phyloP scores from a whole-genome alignment of 306 rosid species.

The Vigna hirtella region DNA sequence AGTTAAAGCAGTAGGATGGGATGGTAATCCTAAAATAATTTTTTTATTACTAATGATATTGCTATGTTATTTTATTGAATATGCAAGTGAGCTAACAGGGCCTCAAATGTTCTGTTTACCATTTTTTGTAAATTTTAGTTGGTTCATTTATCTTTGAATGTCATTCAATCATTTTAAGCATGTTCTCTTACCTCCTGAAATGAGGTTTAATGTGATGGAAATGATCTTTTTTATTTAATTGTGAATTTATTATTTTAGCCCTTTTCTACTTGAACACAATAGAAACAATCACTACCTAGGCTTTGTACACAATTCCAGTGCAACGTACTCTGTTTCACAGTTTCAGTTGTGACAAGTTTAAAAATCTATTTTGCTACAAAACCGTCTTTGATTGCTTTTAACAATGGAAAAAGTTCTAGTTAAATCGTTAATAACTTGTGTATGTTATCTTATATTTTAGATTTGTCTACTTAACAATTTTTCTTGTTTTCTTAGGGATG shows the following conservation, averaged over 20 bases:
- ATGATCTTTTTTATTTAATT: not conserved
- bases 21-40: constrained; percentile 58
- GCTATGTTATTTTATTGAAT: constrained; percentile 20
- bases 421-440: too few species aligned
- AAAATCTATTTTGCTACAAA: too few species aligned
- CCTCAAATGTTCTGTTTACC: constrained; percentile 6
- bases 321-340: not conserved
- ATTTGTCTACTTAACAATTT: too few species aligned
- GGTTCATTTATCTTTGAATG: constrained; percentile 5
- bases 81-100: not conserved
- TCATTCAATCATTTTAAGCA: not conserved
- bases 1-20: constrained; percentile 54
- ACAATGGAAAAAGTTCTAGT: too few species aligned
- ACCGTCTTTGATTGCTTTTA: too few species aligned
- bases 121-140: constrained; percentile 15
- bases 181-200: not conserved
- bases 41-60: not conserved
- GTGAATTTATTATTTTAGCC: not conserved
- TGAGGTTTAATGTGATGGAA: not conserved
- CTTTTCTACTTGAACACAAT: not conserved
- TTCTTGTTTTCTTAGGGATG: too few species aligned
- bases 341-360: not conserved
- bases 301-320: not conserved
- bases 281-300: not conserved
- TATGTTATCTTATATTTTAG: too few species aligned